Base-by-base conservation (phyloP, 2,329 filamentous ascomycete species). In the Achaetomium macrosporum region DNA sequence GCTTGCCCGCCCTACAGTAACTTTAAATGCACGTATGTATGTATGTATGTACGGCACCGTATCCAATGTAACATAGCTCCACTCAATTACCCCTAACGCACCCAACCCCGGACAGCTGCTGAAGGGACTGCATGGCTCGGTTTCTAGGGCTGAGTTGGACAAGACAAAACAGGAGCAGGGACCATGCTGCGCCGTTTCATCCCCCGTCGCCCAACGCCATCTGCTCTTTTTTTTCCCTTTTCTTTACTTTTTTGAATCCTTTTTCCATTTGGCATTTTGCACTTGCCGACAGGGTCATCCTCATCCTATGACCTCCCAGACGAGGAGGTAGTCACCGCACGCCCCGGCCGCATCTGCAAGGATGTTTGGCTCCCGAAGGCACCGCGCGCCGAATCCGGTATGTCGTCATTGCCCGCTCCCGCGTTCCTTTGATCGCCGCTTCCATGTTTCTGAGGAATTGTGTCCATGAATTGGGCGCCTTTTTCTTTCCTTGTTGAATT, bases 281-380 rank as follows among this genome's bases (percentile, higher is more conserved):
- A 19, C 39, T 12, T 12, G 33, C 33, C 33, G 3, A n/a, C 35
- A n/a, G 10, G 10, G 5, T n/a, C 15, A 37, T 16, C 40, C n/a
- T n/a, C 4, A 40, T 20, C 19, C 40, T 46, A 62, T 62, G 60
- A 56, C 31, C 47, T 41, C 29, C 20, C 11, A 25, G 9, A 13
- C 50, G 39, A 60, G 58, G 49, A 60, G 58, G 49, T 59, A 55
- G 50, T 51, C 39, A 20, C 47, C 47, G 15, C 42, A 52, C 36
- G 52, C 47, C 48, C 51, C 51, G 47, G 52, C 44, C 48, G 29
- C n/a, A 39, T 42, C 47, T 47, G 31, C 55, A 50, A 59, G 47
- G 45, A 77, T 78, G 77, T 80, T 81, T 66, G 73, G 71, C 61
- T 76, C 76, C 59, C 73, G 73, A 68, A 76, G 71, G 67, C 74